Evolutionary conservation across 495 filamentous ascomycete genomes (phyloP).

Genomic region (Neurospora sp.): DNA sequence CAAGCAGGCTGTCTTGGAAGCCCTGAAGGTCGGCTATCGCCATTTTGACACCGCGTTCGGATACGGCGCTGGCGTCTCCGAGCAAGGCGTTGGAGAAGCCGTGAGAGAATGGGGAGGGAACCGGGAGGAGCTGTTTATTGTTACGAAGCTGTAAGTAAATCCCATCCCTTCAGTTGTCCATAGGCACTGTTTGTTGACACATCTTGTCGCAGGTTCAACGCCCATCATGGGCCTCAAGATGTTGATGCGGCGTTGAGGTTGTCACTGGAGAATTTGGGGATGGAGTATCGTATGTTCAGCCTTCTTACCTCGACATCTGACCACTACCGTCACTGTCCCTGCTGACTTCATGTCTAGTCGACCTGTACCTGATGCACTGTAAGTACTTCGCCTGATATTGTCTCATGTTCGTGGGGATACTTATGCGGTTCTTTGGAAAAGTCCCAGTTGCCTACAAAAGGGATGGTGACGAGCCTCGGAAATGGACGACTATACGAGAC

Average conservation of each 20-base stretch:
- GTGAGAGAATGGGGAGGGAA: conserved; percentile 27
- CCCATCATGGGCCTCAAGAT: conserved; percentile 20
- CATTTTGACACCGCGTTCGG: conserved; percentile 32
- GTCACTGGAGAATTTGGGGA: conserved; percentile 14
- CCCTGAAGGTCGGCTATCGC: conserved; percentile 26
- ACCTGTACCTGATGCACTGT: conserved; percentile 30
- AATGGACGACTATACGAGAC: conserved; percentile 23
- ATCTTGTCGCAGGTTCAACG: conserved; percentile 6
- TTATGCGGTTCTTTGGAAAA: not conserved
- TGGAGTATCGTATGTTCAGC: conserved; percentile 17
- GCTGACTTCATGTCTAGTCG: conserved; percentile 13
- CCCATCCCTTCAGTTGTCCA: not conserved
- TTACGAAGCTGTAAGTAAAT: conserved; percentile 24
- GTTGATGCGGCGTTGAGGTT: conserved; percentile 20
- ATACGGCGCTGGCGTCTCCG: conserved; percentile 23
- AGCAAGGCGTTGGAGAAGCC: conserved; percentile 29
- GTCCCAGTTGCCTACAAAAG: conserved; percentile 28
- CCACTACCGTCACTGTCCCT: not conserved
- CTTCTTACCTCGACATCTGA: not conserved
- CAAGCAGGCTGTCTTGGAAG: conserved; percentile 24
- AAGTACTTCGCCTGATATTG: conserved; percentile 1
- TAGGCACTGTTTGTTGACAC: not conserved
- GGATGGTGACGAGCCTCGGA: conserved; percentile 11
- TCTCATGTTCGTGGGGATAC: not conserved
- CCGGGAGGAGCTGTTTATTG: conserved; percentile 28